Evolutionary conservation across 495 filamentous ascomycete genomes (phyloP), one percentile per base, ranked within the genome.

Genomic region (Penicillium bialowiezense): DNA sequence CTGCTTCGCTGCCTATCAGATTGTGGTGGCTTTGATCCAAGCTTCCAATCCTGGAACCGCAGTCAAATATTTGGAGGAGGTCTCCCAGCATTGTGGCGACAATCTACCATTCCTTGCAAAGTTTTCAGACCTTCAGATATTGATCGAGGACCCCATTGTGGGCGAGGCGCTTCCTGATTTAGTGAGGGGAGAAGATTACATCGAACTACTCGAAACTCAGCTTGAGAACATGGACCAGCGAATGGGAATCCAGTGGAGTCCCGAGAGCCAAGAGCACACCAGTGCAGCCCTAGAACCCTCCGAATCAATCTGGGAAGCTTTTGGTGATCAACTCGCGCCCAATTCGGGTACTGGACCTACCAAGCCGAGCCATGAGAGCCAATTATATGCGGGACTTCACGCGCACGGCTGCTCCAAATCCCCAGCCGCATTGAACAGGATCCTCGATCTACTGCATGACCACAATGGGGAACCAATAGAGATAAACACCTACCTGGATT

Each of bases 331-430:
- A 21, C 59, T 61, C 2, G 41, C 70, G 1, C 14, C 68, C 12
- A 61, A 58, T 2, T 56, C 68, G 0, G 62, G 68, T 42, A 63
- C 55, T 2, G 57, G 68, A 14, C 50, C 44, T 24, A 23, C 44
- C 33, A 64, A 62, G 21, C 68, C 64, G 35, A 59, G 55, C 13
- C 61, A 65, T 37, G 44, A 23, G 17, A 38, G 50, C 13, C 64
- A 67, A 20, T 50, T 75, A 21, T 50, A 62, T 36, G 41, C 63
- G 1, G 59, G 67, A 17, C 60, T 75, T 10, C 24, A 50, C 24
- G 50, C 51, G 7, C 52, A 56, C 33, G 68, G 70, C n/a, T 64
- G 58, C 33, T 71, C 70, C 12, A 65, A 58, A 18, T 73, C 64
- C 10, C 31, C 23, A 19, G 24, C 43, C 3, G 55, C 68, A 13